Evolutionary conservation across 352 stramenopile genomes (phyloP), one percentile per base, ranked within the genome.

Genomic region (Globisporangium yorkense): DNA sequence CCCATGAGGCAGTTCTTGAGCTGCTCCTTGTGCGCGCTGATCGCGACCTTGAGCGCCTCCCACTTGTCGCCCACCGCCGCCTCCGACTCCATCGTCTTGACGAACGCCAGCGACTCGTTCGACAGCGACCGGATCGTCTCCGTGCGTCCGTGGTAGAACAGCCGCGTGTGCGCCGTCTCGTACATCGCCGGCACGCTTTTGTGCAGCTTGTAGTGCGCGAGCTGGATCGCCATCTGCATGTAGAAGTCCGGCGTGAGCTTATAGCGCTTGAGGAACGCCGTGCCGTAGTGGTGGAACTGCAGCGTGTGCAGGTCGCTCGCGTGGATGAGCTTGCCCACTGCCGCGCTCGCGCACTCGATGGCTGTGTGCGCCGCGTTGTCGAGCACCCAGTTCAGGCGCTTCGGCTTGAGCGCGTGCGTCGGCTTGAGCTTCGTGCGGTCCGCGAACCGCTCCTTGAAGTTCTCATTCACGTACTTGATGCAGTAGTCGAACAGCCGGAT

Each of bases 121-220:
- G 89, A 96, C 16, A 97, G 75, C 35, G 93, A 85, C 6, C 89
- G 82, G 51, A 94, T 91, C 15, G 89, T 96, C 64, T 96, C 92
- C 1, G 97, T 99, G 44, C 97, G 88, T 3, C 97, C 97, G 62
- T 99, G 97, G 51, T 98, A 94, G 67, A 98, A 99, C 44, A 96
- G 80, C n/a, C 96, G 83, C 62, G 97, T 97, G 79, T 99, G 96
- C 18, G 92, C 97, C 15, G 97, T 97, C 76, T 99, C 97, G 67
- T 99, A 99, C 7, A 98, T 97, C 18, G 93, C 96, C 33, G 90
- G 94, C 48, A 98, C 79, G 62, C 85, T 68, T 35, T 88, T 84
- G 79, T 97, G 97, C 61, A 98, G 94, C 65, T 97, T 96, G 76
- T 96, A 98, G 47, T 97, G 94, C 2, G 94, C 96, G n/a, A 99